These are phyloP conservation scores for Pelargonium australe DNA, from an alignment of 441 rosid genomes.

Conservation along the genomic window DNA sequence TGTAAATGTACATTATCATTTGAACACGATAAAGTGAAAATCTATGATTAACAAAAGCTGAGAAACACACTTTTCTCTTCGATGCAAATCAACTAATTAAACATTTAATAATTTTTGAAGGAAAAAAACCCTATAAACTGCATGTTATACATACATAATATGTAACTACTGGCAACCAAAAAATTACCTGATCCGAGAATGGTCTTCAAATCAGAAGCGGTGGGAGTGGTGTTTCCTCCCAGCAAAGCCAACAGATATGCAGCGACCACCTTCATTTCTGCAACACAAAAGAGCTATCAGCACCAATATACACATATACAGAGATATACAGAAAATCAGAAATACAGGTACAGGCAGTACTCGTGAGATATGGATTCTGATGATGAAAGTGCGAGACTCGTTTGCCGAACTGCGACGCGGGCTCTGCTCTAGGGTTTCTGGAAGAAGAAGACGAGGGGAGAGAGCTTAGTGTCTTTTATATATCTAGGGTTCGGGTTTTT, in stretches of 20 bases:
- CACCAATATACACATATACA: not conserved
- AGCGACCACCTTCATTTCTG: conserved; percentile 53
- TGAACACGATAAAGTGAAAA: too few relatives aligned
- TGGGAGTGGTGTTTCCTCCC: conserved; percentile 69
- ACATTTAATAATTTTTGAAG: too few relatives aligned
- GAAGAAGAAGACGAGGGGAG: not conserved
- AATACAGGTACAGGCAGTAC: not conserved
- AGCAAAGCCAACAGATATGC: conserved; percentile 76
- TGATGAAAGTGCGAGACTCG: not conserved
- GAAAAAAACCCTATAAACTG: not conserved
- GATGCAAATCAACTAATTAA: too few relatives aligned
- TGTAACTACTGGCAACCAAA: not conserved
- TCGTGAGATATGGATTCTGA: conserved; percentile 5
- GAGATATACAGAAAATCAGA: not conserved
- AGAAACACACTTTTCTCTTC: too few relatives aligned
- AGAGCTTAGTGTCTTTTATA: conserved; percentile 5
- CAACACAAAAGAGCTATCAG: conserved; percentile 1
- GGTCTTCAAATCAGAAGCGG: conserved; percentile 56
- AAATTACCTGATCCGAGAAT: conserved; percentile 63
- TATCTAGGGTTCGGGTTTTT: conserved; percentile 25
- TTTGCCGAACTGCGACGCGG: not conserved
- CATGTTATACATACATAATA: not conserved
- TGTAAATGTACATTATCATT: too few relatives aligned
- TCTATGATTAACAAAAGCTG: too few relatives aligned
- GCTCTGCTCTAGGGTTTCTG: conserved; percentile 8